Percentiles rank a stretch among this genome's conserved stretches.
phyloP scores from a whole-genome alignment of 2,329 filamentous ascomycete genomes.

The Aulographum hederae region DNA sequence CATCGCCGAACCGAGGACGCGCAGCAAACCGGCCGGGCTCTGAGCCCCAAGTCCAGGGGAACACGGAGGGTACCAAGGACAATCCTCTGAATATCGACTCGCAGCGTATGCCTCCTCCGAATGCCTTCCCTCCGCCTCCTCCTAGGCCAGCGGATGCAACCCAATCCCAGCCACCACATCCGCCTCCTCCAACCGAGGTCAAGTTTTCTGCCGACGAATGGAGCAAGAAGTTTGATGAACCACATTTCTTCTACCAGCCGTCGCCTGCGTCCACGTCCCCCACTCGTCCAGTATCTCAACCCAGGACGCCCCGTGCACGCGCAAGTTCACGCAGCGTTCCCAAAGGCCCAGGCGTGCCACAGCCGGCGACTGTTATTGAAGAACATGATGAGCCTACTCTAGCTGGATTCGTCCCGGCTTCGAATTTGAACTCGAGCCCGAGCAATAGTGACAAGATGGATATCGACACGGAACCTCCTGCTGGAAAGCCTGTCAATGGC shows the following conservation, averaged over 20 bases:
- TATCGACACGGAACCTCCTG: slow-evolving; percentile 22
- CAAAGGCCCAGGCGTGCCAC: slow-evolving; percentile 12
- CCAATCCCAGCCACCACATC: slow-evolving; percentile 12
- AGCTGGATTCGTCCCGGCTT: slow-evolving; percentile 5
- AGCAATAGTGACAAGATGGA: slow-evolving; percentile 24
- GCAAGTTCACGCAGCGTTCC: slow-evolving; percentile 11
- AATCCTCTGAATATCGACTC: not conserved
- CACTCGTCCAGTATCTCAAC: not conserved
- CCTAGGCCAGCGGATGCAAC: slow-evolving; percentile 4
- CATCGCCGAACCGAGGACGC: not conserved
- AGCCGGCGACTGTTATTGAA: slow-evolving; percentile 13
- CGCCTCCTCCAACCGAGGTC: slow-evolving; percentile 9
- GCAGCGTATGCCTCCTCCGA: slow-evolving; percentile 5
- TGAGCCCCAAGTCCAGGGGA: too few relatives aligned
- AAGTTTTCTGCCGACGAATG: slow-evolving; percentile 22
- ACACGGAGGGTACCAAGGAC: too few relatives aligned
- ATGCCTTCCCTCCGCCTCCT: too few relatives aligned
- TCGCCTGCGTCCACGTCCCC: slow-evolving; percentile 8
- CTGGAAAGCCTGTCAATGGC: too few relatives aligned
- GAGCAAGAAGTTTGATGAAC: slow-evolving; percentile 24
- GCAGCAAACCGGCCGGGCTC: not conserved
- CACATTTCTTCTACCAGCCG: slow-evolving; percentile 16
- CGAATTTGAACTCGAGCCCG: not conserved
- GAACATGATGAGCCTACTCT: slow-evolving; percentile 10
- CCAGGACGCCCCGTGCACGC: slow-evolving; percentile 2